A percentile compares a stretch with the other conserved stretches of the same genome.
Conservation (phyloP, 2,329 filamentous ascomycete species). For the Aspergillus sp. region DNA sequence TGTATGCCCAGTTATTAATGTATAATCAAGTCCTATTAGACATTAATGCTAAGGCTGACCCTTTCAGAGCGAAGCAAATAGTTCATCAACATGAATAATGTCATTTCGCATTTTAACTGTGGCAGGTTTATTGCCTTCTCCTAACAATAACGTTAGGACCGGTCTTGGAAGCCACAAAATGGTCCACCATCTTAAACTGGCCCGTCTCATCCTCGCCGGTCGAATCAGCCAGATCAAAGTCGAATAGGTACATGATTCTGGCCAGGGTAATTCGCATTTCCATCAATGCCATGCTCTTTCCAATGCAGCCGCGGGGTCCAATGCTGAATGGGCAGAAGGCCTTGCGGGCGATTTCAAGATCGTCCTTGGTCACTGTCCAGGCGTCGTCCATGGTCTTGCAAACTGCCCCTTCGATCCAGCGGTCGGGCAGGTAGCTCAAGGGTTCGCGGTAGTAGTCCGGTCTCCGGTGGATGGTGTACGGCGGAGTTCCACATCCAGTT, state of each 20-base stretch:
- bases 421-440: slow-evolving; percentile 61
- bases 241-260: slow-evolving; percentile 40
- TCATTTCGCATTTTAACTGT: background rate
- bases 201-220: slow-evolving; percentile 35
- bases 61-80: too few relatives aligned
- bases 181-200: slow-evolving; percentile 38
- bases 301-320: slow-evolving; percentile 43
- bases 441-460: slow-evolving; percentile 61
- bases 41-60: too few relatives aligned
- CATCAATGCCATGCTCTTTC: slow-evolving; percentile 45
- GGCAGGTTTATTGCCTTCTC: background rate
- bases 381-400: slow-evolving; percentile 37
- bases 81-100: too few relatives aligned
- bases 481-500: slow-evolving; percentile 63
- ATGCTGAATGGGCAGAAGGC: slow-evolving; percentile 67
- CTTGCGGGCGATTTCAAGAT: slow-evolving; percentile 55
- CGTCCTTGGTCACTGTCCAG: slow-evolving; percentile 49
- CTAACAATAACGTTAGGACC: slow-evolving; percentile 35
- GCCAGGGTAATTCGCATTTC: slow-evolving; percentile 43
- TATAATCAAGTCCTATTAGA: too few relatives aligned
- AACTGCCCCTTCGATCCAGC: slow-evolving; percentile 59
- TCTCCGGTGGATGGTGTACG: slow-evolving; percentile 70
- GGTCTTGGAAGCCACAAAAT: slow-evolving; percentile 39
- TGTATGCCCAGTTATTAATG: too few relatives aligned
- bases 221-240: slow-evolving; percentile 36